A percentile compares a stretch with the other conserved stretches of the same genome.
Evolutionary conservation across 805 yeast genomes (phyloP).

Genomic region (Sugiyamaella lignohabitans): DNA sequence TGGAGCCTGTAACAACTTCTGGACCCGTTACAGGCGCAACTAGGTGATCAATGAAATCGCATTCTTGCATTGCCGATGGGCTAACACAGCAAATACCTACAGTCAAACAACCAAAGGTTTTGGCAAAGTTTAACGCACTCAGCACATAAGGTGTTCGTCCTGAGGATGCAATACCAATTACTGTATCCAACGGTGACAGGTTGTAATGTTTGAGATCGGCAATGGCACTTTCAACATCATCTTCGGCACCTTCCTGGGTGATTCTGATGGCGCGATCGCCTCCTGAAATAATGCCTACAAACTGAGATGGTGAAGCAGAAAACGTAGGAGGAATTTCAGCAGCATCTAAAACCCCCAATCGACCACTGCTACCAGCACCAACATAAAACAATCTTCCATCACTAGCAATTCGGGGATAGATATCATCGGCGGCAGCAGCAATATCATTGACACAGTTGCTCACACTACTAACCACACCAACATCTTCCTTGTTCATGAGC

Average conservation of each 20-base stretch:
- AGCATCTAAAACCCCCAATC: slow-evolving; percentile 26
- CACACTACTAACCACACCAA: slow-evolving; percentile 15
- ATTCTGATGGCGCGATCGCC: slow-evolving; percentile 26
- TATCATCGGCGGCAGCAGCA: slow-evolving; percentile 21
- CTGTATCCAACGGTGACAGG: slow-evolving; percentile 20
- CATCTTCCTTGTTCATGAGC: slow-evolving; percentile 23
- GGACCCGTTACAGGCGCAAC: slow-evolving; percentile 23
- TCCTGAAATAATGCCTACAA: slow-evolving; percentile 27
- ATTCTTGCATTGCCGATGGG: slow-evolving; percentile 15
- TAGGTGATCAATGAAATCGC: slow-evolving; percentile 15
- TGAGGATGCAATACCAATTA: slow-evolving; percentile 28
- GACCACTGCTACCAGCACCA: slow-evolving; percentile 28
- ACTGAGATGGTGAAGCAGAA: slow-evolving; percentile 23
- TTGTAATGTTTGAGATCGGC: slow-evolving; percentile 19
- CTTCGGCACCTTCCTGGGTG: slow-evolving; percentile 28
- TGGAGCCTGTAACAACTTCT: slow-evolving; percentile 25
- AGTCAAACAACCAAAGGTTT: slow-evolving; percentile 22
- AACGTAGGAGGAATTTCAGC: slow-evolving; percentile 28
- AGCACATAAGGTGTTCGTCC: slow-evolving; percentile 29
- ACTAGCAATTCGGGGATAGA: slow-evolving; percentile 16
- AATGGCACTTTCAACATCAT: slow-evolving; percentile 17
- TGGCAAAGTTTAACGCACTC: slow-evolving; percentile 22
- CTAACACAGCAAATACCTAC: slow-evolving; percentile 21
- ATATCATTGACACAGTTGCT: slow-evolving; percentile 12
- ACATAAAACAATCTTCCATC: slow-evolving; percentile 26